Conservation (phyloP, 495 filamentous ascomycete species). For the Penicillium macrosclerotiorum region DNA sequence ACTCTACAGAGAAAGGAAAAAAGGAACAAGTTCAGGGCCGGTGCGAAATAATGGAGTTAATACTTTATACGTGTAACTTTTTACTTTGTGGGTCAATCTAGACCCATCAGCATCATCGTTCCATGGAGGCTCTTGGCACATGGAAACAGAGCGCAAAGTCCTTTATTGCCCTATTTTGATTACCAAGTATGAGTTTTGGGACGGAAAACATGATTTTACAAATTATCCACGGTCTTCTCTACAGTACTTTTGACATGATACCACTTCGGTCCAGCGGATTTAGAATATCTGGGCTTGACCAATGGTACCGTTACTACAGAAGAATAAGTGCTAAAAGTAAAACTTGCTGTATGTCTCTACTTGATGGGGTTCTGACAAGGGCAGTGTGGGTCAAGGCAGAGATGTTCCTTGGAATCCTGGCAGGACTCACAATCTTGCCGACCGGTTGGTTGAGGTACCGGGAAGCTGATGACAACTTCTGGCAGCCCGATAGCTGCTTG, state of each 20-base stretch:
- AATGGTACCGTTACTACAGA: conserved; percentile 28
- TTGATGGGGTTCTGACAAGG: background rate
- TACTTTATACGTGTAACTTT: conserved; percentile 23
- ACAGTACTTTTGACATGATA: conserved; percentile 2
- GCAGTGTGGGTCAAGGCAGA: background rate
- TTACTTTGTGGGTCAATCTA: conserved; percentile 5
- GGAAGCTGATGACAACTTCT: conserved; percentile 7
- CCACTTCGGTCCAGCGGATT: conserved; percentile 4
- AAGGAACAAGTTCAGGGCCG: background rate
- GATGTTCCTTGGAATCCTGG: conserved; percentile 5
- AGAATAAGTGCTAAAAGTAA: background rate
- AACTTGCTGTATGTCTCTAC: background rate
- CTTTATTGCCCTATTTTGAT: conserved; percentile 2
- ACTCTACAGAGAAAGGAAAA: conserved; percentile 14
- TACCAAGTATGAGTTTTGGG: background rate
- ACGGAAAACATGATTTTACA: background rate
- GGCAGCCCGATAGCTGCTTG: conserved; percentile 20
- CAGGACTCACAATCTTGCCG: background rate
- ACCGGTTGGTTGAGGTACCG: conserved; percentile 6
- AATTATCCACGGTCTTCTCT: background rate
- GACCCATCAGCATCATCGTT: conserved; percentile 4
- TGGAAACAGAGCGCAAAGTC: background rate
- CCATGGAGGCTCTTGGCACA: conserved; percentile 10
- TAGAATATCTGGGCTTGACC: background rate
- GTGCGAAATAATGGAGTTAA: conserved; percentile 7